phyloP scores from a whole-genome alignment of 2,329 filamentous ascomycete species.

The Lecanicillium sp. region DNA sequence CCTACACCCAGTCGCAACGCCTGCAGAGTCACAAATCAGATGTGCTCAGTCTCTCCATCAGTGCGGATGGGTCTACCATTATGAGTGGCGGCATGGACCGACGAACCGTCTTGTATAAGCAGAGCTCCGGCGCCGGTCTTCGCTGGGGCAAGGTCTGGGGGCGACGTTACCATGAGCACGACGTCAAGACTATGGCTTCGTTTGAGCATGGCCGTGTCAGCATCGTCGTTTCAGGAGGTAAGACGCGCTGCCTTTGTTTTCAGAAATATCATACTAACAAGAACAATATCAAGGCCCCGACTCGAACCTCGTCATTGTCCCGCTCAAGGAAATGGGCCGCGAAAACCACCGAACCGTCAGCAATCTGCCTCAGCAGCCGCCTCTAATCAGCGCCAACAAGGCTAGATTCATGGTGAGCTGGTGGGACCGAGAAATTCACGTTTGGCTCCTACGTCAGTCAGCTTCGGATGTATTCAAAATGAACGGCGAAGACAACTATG shows the following conservation, averaged over 20 bases:
- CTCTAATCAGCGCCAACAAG: slow-evolving; percentile 62
- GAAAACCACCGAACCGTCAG: slow-evolving; percentile 78
- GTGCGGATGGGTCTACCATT: slow-evolving; percentile 70
- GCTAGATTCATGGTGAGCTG: slow-evolving; percentile 77
- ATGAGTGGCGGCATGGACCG: slow-evolving; percentile 90
- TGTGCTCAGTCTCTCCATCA: slow-evolving; percentile 78
- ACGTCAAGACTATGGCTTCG: slow-evolving; percentile 88
- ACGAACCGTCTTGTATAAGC: slow-evolving; percentile 74
- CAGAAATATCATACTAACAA: not conserved
- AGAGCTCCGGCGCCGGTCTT: slow-evolving; percentile 47
- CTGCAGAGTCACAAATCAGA: slow-evolving; percentile 85
- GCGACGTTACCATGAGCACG: slow-evolving; percentile 80
- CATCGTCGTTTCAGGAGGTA: slow-evolving; percentile 76
- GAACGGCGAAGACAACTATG: slow-evolving; percentile 28
- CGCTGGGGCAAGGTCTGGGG: slow-evolving; percentile 85
- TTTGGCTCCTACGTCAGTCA: slow-evolving; percentile 58
- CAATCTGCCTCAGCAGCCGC: slow-evolving; percentile 72
- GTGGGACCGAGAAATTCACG: slow-evolving; percentile 81
- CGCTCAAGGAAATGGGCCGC: slow-evolving; percentile 63
- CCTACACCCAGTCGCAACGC: slow-evolving; percentile 78
- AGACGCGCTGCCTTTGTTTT: slow-evolving; percentile 7
- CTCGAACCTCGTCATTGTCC: slow-evolving; percentile 72
- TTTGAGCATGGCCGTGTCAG: slow-evolving; percentile 81
- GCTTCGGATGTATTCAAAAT: slow-evolving; percentile 36
- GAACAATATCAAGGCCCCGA: slow-evolving; percentile 58